phyloP scores from a whole-genome alignment of 179 eudicot genomes.

The Beta macrorhiza region DNA sequence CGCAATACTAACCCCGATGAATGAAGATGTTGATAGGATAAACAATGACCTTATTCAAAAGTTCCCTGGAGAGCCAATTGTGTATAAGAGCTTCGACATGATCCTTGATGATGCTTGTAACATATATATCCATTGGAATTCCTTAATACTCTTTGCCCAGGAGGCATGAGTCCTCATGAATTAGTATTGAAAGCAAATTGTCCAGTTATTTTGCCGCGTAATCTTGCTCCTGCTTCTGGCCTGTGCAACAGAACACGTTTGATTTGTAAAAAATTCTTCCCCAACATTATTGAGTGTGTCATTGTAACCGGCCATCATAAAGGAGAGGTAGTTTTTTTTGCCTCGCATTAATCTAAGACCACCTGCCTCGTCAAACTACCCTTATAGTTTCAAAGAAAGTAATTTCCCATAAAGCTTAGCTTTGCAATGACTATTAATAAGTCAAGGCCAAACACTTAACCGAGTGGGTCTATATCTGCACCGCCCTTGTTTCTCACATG shows the following conservation, averaged over 20 bases:
- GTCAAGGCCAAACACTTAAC: not conserved
- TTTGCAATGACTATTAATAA: not conserved
- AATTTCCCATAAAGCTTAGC: not conserved
- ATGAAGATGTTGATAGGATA: not conserved
- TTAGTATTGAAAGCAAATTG: not conserved
- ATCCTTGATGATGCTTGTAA: not conserved
- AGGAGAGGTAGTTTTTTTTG: not conserved
- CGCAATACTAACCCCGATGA: not conserved
- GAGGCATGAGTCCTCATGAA: slow-evolving; percentile 4
- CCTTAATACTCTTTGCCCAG: slow-evolving; percentile 1
- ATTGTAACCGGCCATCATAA: not conserved
- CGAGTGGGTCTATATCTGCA: not conserved
- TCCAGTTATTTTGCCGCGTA: not conserved
- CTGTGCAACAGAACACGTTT: slow-evolving; percentile 7
- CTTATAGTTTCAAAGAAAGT: not conserved
- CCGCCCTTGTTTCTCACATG: not conserved
- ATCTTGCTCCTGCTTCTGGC: not conserved
- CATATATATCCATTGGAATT: slow-evolving; percentile 1
- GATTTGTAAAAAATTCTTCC: not conserved
- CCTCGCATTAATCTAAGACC: not conserved
- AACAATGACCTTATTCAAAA: not conserved
- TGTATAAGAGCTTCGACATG: not conserved
- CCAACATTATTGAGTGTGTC: not conserved
- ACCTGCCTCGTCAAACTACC: not conserved
- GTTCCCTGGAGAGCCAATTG: not conserved